Evolutionary conservation across 257 asterid species (phyloP), one percentile per base, ranked within the genome.

Genomic region (Ehretia macrophylla): DNA sequence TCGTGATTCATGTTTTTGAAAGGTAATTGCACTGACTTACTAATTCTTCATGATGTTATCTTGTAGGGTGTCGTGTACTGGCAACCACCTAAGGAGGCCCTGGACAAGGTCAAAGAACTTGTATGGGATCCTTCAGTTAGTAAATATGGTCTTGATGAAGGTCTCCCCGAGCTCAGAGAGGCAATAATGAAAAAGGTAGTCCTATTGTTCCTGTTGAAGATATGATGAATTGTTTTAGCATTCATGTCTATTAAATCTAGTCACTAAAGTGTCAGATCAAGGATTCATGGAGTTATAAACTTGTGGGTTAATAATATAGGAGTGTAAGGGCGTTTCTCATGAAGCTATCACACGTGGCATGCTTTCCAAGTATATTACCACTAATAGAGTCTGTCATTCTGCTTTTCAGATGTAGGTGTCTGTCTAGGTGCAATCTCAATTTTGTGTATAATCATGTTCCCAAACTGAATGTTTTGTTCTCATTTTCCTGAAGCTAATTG

Each of bases 71-170:
- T 89, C 22, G 99, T 93, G 59, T 76, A 93, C 65, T 93, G 99
- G 99, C 90, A 77, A 70, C 99, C 99, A 53, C 99, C 99, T 9
- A 82, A 81, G 35, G 68, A 58, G 68, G 99, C 97, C 45, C 75
- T 93, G 44, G 85, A 89, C 21, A 87, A 87, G 60, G 95, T 82
- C 70, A 85, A 83, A 70, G 58, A 82, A 65, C 76, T 82, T 44
- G 80, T 93, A 14, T 83, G 85, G 90, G 97, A 87, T 23, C 99
- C 99, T 66, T 79, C 91, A 39, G 55, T 89, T 49, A 87, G 99
- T 72, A 64, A 90, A 40, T 93, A 93, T 68, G 99, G 97, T 72
- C 88, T 94, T 32, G 97, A 87, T 72, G 97, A 93, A 65, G 97
- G 99, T 53, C 83, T 93, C 38, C 88, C 94, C 32, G 97, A 93